Base-by-base conservation (phyloP, 1,284 basidiomycete genomes). In the Salmacisia buchloeana region DNA sequence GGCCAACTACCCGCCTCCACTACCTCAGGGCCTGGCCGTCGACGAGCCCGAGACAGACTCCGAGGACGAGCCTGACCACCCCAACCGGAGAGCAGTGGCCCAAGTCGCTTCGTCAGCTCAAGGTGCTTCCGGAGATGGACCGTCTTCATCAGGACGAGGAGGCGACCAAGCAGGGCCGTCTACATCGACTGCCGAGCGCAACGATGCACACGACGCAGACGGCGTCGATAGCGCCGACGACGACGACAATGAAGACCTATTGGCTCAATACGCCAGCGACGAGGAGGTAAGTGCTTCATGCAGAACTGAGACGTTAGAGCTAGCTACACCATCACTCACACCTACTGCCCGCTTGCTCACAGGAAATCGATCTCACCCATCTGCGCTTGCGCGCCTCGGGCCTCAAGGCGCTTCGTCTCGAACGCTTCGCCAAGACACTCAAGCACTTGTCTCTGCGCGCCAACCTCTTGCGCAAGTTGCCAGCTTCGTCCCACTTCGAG, bases 371-470 rank as follows among this genome's bases (percentile, higher is more conserved):
- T 69, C 85, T 98, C 38, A 85, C 94, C 10, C 93, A 97, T 78
- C 84, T 89, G 2, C 86, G 90, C 23, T 84, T 98, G 57, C 81
- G 80, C 41, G 81, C 81, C 25, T 83, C 83, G 52, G 84, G 85
- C 0, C 84, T 92, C 2, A 83, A 83, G 10, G 84, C 83, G 12
- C 77, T 84, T 4, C 73, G 80, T 12, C 83, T 94, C 2, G 82
- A 85, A 1, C 84, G 91, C 15, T 96, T 94, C 77, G 85, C 85
- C 3, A 79, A 76, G 0, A 83, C 87, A 68, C 83, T 94, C 58
- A 87, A 86, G 81, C 85, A 87, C 61, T 83, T 97, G 23, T 94
- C 90, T 80, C 84, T 98, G 27, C 86, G 94, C 29, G 94, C 97
- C 81, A 98, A 97, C 81, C 84, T 88, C 64, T 86, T 93, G 62